These are phyloP conservation scores for Pythium rishiriense DNA, from an alignment of 352 stramenopile species.

Conservation along the genomic window DNA sequence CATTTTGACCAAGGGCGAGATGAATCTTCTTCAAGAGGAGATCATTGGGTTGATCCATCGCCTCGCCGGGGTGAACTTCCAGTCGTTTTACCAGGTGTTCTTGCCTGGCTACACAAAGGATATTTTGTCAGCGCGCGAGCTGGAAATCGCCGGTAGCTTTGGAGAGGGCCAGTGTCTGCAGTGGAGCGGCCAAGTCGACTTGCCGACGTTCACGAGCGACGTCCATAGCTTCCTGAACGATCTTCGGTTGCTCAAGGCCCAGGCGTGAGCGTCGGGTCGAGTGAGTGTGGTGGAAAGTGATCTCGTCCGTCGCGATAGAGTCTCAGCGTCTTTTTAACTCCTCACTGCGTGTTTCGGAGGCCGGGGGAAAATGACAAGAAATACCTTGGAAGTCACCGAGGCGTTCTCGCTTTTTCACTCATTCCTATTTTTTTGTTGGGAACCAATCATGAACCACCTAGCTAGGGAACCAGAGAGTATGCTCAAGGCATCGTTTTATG, in stretches of 20 bases:
- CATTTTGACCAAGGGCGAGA: conserved; percentile 70
- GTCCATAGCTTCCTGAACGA: conserved; percentile 76
- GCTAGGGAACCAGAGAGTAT: neutral
- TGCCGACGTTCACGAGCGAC: conserved; percentile 75
- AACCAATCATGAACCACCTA: neutral
- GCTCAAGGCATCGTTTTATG: conserved; percentile 6
- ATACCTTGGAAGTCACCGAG: no score
- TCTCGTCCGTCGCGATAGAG: neutral
- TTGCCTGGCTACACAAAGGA: conserved; percentile 62
- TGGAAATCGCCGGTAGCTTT: conserved; percentile 50
- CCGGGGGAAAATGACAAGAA: neutral
- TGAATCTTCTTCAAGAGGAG: conserved; percentile 82
- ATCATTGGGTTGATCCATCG: conserved; percentile 68
- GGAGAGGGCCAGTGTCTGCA: conserved; percentile 56
- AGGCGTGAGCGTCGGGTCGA: conserved; percentile 38
- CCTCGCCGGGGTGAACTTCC: conserved; percentile 70
- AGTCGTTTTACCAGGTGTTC: conserved; percentile 76
- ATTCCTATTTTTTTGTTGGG: neutral
- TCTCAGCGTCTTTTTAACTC: neutral
- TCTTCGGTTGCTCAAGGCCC: conserved; percentile 70
- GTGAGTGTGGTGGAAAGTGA: neutral
- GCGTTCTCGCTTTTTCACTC: neutral
- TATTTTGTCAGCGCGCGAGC: conserved; percentile 53
- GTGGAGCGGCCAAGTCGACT: conserved; percentile 74
- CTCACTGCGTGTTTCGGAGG: neutral